phyloP scores from a whole-genome alignment of 139 green algal species.

The Coelastrella sp. region DNA sequence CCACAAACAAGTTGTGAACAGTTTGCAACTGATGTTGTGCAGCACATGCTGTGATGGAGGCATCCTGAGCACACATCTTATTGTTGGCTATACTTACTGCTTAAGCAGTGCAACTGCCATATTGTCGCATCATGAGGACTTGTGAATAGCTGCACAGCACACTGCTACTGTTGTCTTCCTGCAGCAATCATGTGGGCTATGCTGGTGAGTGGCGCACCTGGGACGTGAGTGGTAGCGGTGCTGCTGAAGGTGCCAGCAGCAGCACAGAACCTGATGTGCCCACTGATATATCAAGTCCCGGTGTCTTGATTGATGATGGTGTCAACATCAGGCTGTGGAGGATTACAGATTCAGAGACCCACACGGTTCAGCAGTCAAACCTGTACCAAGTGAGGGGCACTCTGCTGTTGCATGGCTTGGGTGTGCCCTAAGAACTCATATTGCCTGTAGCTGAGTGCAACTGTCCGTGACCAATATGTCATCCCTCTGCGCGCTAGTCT shows the following conservation, averaged over 20 bases:
- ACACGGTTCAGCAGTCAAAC: constrained; percentile 38
- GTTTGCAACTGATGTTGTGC: too few species aligned
- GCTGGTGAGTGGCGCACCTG: constrained; percentile 45
- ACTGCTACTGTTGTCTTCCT: not conserved
- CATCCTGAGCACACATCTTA: too few species aligned
- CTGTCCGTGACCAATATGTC: too few species aligned
- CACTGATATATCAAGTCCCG: not conserved
- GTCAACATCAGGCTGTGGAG: constrained; percentile 44
- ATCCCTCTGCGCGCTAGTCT: too few species aligned
- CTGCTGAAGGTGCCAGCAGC: not conserved
- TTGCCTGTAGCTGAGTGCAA: not conserved
- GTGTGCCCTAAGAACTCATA: too few species aligned
- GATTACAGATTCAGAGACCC: not conserved
- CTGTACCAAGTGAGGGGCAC: not conserved
- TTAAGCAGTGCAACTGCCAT: too few species aligned
- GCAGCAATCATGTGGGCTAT: constrained; percentile 25
- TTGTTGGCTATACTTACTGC: too few species aligned
- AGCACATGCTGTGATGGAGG: too few species aligned
- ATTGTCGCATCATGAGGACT: not conserved
- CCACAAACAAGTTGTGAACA: too few species aligned
- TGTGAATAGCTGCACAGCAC: not conserved
- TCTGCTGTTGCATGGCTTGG: not conserved
- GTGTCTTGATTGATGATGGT: constrained; percentile 24
- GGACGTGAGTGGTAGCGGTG: not conserved
- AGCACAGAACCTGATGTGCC: not conserved